Conservation (phyloP, 2,329 filamentous ascomycete genomes). For the Diaporthe batatas region DNA sequence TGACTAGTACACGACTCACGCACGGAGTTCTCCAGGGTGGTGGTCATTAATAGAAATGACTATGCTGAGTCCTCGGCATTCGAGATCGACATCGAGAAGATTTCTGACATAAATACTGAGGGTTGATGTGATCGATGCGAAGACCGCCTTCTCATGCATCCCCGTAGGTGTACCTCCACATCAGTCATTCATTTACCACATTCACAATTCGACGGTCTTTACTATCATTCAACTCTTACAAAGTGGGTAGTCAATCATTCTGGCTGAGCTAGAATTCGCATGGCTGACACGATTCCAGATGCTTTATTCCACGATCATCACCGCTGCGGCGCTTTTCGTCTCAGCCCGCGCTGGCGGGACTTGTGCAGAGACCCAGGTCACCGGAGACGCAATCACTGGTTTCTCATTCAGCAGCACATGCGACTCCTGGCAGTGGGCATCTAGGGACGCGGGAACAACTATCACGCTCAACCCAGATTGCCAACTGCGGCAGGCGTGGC, state of each 20-base stretch:
- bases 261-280: background rate
- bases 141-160: background rate
- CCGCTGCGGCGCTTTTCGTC: background rate
- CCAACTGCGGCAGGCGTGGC: background rate
- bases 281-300: background rate
- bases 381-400: constrained; percentile 1
- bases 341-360: background rate
- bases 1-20: background rate
- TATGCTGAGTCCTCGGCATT: background rate
- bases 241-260: background rate
- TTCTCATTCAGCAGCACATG: background rate
- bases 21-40: background rate
- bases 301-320: background rate
- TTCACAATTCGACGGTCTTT: background rate
- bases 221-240: background rate
- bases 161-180: background rate
- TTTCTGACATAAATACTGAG: constrained; percentile 14
- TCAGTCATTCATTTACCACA: background rate
- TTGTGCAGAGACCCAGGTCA: background rate
- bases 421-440: background rate
- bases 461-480: background rate
- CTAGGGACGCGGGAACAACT: background rate
- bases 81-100: background rate
- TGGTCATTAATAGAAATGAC: background rate
- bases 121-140: background rate